Conservation (phyloP, 495 filamentous ascomycete genomes). For the Hypoxylon crocopeplum region DNA sequence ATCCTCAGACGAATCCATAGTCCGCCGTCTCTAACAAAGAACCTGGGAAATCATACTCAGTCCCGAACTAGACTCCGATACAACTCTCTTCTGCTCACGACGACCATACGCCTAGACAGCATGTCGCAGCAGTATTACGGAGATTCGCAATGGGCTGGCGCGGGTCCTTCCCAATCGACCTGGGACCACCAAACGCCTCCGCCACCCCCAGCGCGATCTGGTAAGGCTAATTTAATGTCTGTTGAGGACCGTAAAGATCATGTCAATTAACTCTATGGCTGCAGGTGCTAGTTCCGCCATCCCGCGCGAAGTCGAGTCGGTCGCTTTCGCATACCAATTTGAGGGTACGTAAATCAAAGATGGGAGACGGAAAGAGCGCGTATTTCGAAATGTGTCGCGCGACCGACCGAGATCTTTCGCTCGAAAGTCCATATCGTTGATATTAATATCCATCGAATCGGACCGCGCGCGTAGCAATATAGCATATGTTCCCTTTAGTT, state of each 20-base stretch:
- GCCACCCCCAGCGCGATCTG: slow-evolving; percentile 84
- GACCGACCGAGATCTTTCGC: background rate
- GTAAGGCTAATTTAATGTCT: slow-evolving; percentile 51
- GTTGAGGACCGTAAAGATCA: slow-evolving; percentile 17
- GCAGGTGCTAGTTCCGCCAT: slow-evolving; percentile 78
- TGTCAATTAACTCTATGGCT: slow-evolving; percentile 43
- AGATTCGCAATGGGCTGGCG: slow-evolving; percentile 76
- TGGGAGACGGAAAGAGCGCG: background rate
- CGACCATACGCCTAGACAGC: background rate
- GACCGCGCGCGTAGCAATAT: slow-evolving; percentile 1
- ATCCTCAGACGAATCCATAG: slow-evolving; percentile 9
- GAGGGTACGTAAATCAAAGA: slow-evolving; percentile 72
- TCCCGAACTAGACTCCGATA: background rate
- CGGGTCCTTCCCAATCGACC: slow-evolving; percentile 63
- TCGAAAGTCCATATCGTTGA: background rate
- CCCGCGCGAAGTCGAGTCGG: slow-evolving; percentile 72
- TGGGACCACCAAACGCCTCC: slow-evolving; percentile 85
- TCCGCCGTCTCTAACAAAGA: too few relatives aligned
- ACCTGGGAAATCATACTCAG: too few relatives aligned
- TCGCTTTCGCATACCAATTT: slow-evolving; percentile 87
- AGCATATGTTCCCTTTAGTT: slow-evolving; percentile 2
- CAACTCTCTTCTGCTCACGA: too few relatives aligned
- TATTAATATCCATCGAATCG: background rate
- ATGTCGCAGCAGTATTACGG: slow-evolving; percentile 74
- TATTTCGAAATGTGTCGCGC: slow-evolving; percentile 1